Percentiles rank a stretch among this genome's conserved stretches.
Evolutionary conservation across 2,329 filamentous ascomycete species (phyloP).

Genomic region (Shiraia sp.): DNA sequence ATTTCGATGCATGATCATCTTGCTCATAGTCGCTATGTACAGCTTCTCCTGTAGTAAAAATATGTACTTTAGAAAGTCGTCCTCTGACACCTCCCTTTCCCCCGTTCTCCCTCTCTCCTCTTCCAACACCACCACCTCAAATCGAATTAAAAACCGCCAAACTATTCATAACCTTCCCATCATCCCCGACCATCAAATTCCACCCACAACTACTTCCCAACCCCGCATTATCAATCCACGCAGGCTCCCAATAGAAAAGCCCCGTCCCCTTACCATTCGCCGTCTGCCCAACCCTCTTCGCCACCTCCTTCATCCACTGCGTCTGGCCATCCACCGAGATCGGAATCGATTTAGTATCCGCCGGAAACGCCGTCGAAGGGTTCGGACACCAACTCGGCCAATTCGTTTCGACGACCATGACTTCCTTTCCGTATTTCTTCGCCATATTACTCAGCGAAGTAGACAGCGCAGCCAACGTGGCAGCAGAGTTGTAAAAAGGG

Average conservation of each 20-base stretch:
- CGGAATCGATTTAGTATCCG: constrained; percentile 63
- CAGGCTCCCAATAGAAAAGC: constrained; percentile 75
- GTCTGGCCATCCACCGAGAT: constrained; percentile 66
- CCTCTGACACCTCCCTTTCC: too few species aligned
- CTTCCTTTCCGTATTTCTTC: constrained; percentile 64
- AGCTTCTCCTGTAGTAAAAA: too few species aligned
- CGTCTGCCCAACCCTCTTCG: constrained; percentile 58
- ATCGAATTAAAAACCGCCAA: constrained; percentile 60
- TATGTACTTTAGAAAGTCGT: too few species aligned
- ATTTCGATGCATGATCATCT: constrained; percentile 45
- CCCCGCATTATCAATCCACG: constrained; percentile 68
- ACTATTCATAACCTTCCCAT: constrained; percentile 60
- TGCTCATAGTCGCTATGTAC: too few species aligned
- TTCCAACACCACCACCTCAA: too few species aligned
- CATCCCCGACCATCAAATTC: constrained; percentile 64
- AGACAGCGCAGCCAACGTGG: constrained; percentile 62
- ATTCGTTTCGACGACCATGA: constrained; percentile 72
- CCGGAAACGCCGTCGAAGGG: constrained; percentile 62
- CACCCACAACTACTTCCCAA: constrained; percentile 68
- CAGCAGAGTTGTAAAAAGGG: constrained; percentile 67
- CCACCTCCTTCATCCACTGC: constrained; percentile 64
- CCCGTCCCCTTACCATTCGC: constrained; percentile 57
- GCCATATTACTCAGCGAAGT: constrained; percentile 63
- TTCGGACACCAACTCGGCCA: constrained; percentile 69
- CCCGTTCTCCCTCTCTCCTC: too few species aligned